Evolutionary conservation across 2,329 filamentous ascomycete genomes (phyloP).

Genomic region (Cladosporium sp.): DNA sequence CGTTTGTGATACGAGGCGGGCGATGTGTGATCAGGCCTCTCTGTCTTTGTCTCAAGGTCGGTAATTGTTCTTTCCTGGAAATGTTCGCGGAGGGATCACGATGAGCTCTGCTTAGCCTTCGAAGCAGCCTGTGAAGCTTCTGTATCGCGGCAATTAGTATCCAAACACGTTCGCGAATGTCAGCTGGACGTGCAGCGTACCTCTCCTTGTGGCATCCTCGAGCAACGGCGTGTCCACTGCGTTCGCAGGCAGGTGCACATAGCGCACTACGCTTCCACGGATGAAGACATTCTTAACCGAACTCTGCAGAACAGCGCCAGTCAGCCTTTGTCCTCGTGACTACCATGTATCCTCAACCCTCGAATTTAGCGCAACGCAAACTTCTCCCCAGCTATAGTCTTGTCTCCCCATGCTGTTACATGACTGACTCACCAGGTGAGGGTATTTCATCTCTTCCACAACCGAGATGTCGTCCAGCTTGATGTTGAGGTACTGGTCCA

Average conservation of each 20-base stretch:
- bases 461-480: slow-evolving; percentile 95
- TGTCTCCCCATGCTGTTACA: not conserved
- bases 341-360: too few relatives aligned
- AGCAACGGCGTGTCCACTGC: slow-evolving; percentile 80
- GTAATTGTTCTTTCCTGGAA: not conserved
- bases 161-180: slow-evolving; percentile 14
- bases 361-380: not conserved
- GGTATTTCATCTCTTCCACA: slow-evolving; percentile 88
- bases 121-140: slow-evolving; percentile 29
- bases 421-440: slow-evolving; percentile 65
- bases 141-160: slow-evolving; percentile 14
- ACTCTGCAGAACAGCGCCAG: slow-evolving; percentile 39
- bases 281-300: slow-evolving; percentile 96
- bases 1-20: not conserved
- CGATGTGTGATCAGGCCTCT: not conserved
- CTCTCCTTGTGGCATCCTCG: slow-evolving; percentile 86
- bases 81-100: slow-evolving; percentile 5
- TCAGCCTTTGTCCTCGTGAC: slow-evolving; percentile 4
- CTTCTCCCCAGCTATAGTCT: not conserved
- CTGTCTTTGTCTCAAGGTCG: not conserved
- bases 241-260: slow-evolving; percentile 77
- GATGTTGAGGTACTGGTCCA: slow-evolving; percentile 98
- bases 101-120: slow-evolving; percentile 29
- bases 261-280: slow-evolving; percentile 83
- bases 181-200: slow-evolving; percentile 37